A percentile compares a stretch with the other conserved stretches of the same genome.
These are phyloP conservation scores for Globisporangium cederbergense DNA, from an alignment of 352 stramenopile species.

Conservation along the genomic window DNA sequence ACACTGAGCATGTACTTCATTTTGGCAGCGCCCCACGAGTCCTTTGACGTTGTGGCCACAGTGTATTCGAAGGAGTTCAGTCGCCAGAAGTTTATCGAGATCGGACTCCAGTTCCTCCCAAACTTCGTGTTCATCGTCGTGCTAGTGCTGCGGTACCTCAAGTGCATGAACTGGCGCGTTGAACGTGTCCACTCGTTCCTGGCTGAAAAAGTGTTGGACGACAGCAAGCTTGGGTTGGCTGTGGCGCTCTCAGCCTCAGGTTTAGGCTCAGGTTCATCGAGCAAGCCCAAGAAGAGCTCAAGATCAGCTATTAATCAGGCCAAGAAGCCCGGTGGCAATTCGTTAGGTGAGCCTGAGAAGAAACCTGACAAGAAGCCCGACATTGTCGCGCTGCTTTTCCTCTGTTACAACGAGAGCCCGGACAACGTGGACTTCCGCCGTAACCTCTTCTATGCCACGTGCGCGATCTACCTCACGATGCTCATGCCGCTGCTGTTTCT, in stretches of 20 bases:
- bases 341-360: not conserved
- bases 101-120: conserved; percentile 48
- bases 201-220: conserved; percentile 45
- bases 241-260: not conserved
- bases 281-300: conserved; percentile 20
- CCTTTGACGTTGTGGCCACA: conserved; percentile 44
- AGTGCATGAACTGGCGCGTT: conserved; percentile 77
- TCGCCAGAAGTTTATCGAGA: conserved; percentile 45
- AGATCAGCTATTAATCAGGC: not conserved
- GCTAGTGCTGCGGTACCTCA: conserved; percentile 58
- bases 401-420: conserved; percentile 67
- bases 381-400: conserved; percentile 72
- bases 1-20: conserved; percentile 86
- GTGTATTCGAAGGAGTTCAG: conserved; percentile 82
- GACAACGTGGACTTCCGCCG: conserved; percentile 67
- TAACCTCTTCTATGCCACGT: conserved; percentile 74
- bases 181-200: conserved; percentile 78
- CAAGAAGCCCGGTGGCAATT: not conserved
- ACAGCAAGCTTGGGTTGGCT: not conserved
- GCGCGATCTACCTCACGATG: conserved; percentile 53
- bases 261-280: not conserved
- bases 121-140: conserved; percentile 44
- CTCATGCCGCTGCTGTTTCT: conserved; percentile 54
- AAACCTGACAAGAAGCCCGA: conserved; percentile 32
- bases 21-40: conserved; percentile 57